Conservation (phyloP, 108 stramenopile species). For the Aurantiochytrium sp. region DNA sequence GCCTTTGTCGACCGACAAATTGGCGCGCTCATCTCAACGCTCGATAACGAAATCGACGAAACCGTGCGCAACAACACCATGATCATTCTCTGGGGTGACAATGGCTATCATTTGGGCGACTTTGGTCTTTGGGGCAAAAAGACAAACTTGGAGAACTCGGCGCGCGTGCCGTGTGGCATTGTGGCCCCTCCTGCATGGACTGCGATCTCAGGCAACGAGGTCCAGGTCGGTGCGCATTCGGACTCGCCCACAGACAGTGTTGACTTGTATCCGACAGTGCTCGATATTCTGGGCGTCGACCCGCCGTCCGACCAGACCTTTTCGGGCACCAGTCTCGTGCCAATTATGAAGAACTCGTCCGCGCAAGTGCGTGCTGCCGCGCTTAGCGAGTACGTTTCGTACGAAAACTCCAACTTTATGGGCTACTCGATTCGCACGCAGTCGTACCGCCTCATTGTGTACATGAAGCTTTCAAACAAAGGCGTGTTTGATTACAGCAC, state of each 20-base stretch:
- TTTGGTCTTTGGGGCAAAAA: background rate
- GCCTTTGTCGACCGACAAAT: background rate
- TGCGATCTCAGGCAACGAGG: background rate
- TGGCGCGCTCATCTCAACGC: background rate
- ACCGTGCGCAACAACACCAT: background rate
- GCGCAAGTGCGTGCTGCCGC: background rate
- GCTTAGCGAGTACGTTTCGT: background rate
- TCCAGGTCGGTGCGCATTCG: background rate
- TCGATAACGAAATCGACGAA: background rate
- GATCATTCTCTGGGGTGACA: background rate
- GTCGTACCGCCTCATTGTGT: background rate
- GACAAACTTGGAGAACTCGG: background rate
- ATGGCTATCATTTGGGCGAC: background rate
- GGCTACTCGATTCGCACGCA: conserved; percentile 10
- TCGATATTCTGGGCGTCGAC: background rate
- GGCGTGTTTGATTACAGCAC: background rate
- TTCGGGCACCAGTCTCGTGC: background rate
- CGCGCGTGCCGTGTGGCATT: background rate
- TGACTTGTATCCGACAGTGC: background rate
- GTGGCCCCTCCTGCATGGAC: background rate
- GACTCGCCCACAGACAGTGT: background rate
- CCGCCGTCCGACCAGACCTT: background rate
- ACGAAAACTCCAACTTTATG: background rate
- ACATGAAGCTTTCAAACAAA: background rate
- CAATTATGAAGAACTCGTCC: background rate